phyloP scores from a whole-genome alignment of 257 asterid genomes.

The Fraxinus cuspidata region DNA sequence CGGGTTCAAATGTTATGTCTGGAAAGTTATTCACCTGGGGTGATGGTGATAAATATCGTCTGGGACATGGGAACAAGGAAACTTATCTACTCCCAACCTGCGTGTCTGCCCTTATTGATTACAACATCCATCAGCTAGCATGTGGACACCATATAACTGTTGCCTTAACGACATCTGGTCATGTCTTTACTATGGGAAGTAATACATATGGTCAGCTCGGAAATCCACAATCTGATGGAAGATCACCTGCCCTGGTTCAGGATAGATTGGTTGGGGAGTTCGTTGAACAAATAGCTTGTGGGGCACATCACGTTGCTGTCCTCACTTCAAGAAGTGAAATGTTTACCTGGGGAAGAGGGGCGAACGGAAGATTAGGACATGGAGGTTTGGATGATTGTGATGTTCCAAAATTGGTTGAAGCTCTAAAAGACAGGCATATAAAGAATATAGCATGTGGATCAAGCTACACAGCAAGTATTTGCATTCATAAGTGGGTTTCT shows the following conservation, averaged over 20 bases:
- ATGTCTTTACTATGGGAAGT: slow-evolving; percentile 80
- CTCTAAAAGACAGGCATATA: slow-evolving; percentile 78
- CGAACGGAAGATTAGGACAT: slow-evolving; percentile 87
- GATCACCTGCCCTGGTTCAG: slow-evolving; percentile 70
- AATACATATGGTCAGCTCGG: slow-evolving; percentile 77
- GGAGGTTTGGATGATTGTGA: slow-evolving; percentile 74
- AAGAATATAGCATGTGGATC: slow-evolving; percentile 84
- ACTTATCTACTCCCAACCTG: slow-evolving; percentile 72
- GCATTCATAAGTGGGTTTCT: slow-evolving; percentile 90
- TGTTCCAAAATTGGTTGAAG: slow-evolving; percentile 73
- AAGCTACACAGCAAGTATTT: slow-evolving; percentile 71
- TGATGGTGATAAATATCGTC: slow-evolving; percentile 76
- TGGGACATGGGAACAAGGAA: slow-evolving; percentile 85
- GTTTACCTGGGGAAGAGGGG: slow-evolving; percentile 89
- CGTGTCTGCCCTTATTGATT: slow-evolving; percentile 74
- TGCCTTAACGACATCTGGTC: slow-evolving; percentile 82
- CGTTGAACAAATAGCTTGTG: slow-evolving; percentile 84
- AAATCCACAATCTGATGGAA: slow-evolving; percentile 71
- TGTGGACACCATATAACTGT: slow-evolving; percentile 77
- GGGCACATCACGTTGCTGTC: slow-evolving; percentile 72
- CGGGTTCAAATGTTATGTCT: slow-evolving; percentile 47
- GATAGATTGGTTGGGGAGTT: slow-evolving; percentile 87
- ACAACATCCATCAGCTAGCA: slow-evolving; percentile 75
- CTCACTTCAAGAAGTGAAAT: slow-evolving; percentile 84
- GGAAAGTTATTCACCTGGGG: slow-evolving; percentile 95